Conservation (phyloP, 139 green algal genomes). For the Coelastrella sp. region DNA sequence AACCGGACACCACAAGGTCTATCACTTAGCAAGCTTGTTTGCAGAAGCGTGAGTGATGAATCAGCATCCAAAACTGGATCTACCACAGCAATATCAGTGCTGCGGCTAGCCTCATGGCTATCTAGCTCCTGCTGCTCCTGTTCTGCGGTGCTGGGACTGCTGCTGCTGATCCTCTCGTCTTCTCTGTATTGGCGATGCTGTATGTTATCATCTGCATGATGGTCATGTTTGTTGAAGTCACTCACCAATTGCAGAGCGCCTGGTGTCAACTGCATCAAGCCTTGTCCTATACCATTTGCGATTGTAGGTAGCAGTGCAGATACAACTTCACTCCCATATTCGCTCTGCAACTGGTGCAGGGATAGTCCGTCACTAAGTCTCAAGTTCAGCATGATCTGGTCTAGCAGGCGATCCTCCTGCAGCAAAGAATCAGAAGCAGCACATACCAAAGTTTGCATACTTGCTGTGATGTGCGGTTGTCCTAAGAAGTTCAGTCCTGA, state of each 20-base stretch:
- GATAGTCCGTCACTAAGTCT: slow-evolving; percentile 83
- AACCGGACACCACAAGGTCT: background rate
- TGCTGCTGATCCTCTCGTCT: background rate
- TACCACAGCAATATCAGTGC: background rate
- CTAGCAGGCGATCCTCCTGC: slow-evolving; percentile 80
- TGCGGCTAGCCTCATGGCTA: background rate
- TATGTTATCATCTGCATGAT: too few species aligned
- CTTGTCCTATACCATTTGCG: slow-evolving; percentile 44
- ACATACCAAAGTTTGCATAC: too few species aligned
- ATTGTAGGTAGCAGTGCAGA: slow-evolving; percentile 51
- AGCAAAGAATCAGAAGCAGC: background rate
- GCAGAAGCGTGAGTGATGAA: background rate
- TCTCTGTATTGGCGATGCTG: background rate
- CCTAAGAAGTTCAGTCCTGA: too few species aligned
- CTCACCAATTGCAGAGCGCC: too few species aligned
- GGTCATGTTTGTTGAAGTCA: too few species aligned
- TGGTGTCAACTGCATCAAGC: slow-evolving; percentile 44
- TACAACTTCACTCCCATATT: slow-evolving; percentile 56
- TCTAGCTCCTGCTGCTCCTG: background rate
- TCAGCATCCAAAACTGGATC: background rate
- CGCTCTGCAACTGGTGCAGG: slow-evolving; percentile 55
- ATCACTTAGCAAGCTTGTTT: background rate
- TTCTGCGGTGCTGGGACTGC: background rate
- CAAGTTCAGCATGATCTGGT: slow-evolving; percentile 91
- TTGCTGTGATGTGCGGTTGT: too few species aligned